Evolutionary conservation across 1,139 yeast species (phyloP).

Genomic region (Kodamaea arcana): DNA sequence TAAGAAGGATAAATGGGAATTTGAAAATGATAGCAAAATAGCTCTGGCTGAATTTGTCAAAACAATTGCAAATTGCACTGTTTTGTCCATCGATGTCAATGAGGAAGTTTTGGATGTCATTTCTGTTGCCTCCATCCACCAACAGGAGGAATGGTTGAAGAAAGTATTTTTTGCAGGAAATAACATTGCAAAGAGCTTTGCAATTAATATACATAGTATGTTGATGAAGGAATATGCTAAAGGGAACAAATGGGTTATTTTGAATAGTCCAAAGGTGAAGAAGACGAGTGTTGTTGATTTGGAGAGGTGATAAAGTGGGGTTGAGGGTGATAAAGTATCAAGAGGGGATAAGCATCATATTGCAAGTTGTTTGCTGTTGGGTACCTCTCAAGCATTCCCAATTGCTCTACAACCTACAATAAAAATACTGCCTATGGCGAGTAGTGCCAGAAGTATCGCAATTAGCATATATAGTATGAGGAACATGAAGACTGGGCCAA

Average conservation of each 20-base stretch:
- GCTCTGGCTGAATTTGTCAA: slow-evolving; percentile 56
- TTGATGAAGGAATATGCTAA: slow-evolving; percentile 67
- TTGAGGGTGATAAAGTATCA: no score
- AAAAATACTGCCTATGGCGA: no score
- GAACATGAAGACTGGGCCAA: no score
- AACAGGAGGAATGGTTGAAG: slow-evolving; percentile 85
- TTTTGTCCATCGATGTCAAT: slow-evolving; percentile 69
- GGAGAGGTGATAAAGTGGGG: slow-evolving; percentile 36
- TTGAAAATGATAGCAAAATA: slow-evolving; percentile 67
- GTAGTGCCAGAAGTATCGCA: no score
- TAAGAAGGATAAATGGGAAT: slow-evolving; percentile 75
- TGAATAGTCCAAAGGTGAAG: slow-evolving; percentile 71
- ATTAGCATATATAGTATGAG: no score
- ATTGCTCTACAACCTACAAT: no score
- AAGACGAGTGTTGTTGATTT: slow-evolving; percentile 65
- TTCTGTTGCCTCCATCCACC: slow-evolving; percentile 66
- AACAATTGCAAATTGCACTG: slow-evolving; percentile 59
- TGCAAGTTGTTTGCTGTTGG: no score
- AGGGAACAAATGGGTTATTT: slow-evolving; percentile 69
- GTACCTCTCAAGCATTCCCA: no score
- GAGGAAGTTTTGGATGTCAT: slow-evolving; percentile 87
- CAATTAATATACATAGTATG: slow-evolving; percentile 65
- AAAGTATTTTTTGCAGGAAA: slow-evolving; percentile 64
- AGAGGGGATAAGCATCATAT: no score
- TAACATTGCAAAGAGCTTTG: slow-evolving; percentile 70